phyloP scores from a whole-genome alignment of 1,284 basidiomycete species.

The Lentinula novae-zelandiae region DNA sequence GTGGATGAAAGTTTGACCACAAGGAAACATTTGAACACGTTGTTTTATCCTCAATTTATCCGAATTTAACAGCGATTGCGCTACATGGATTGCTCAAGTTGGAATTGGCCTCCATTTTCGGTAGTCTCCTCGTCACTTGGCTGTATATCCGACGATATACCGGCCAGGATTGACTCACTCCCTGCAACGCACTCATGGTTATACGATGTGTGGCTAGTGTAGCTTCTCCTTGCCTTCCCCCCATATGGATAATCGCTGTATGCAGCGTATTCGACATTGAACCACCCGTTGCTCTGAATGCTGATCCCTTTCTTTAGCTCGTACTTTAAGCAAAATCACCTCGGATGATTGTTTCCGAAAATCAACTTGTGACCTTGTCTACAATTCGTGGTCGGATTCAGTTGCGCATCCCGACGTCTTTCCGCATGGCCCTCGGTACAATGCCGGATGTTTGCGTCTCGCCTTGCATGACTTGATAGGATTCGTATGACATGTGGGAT shows the following conservation, averaged over 20 bases:
- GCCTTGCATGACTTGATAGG: neutral
- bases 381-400: neutral
- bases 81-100: neutral
- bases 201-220: too few species aligned
- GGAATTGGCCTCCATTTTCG: neutral
- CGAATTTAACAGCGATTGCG: neutral
- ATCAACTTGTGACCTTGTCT: slow-evolving; percentile 4
- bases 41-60: slow-evolving; percentile 1
- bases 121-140: neutral
- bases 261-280: too few species aligned
- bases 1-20: neutral
- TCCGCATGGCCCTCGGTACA: slow-evolving; percentile 12
- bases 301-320: neutral
- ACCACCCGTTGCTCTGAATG: neutral
- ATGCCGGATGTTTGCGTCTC: slow-evolving; percentile 7
- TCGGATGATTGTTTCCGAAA: neutral
- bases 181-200: too few species aligned
- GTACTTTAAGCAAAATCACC: neutral
- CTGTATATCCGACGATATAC: neutral
- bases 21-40: neutral
- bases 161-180: neutral
- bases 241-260: neutral
- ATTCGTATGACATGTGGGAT: neutral
- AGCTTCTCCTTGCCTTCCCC: neutral
- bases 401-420: slow-evolving; percentile 9